Base-by-base conservation (phyloP, 2,329 filamentous ascomycete species). In the Colletotrichum karsti region DNA sequence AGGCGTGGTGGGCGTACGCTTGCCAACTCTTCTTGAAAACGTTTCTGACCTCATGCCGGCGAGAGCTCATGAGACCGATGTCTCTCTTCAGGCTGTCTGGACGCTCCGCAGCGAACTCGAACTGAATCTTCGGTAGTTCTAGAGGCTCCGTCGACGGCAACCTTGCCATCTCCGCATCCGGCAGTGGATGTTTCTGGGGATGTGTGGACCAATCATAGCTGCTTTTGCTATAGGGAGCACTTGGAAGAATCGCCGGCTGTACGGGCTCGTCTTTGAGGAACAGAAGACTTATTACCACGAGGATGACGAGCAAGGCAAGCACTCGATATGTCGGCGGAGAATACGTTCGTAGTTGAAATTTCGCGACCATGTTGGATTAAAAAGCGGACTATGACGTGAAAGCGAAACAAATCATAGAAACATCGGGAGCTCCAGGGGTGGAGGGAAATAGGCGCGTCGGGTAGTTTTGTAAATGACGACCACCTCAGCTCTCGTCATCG, bases 1-100 rank as follows among this genome's bases (percentile, higher is more conserved):
- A 85, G 1, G 83, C 83, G 60, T 82, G 72, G 9, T 75, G 72
- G 57, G 76, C 82, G 72, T 86, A 86, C 26, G 79, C 80, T 15
- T 72, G 73, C 83, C 83, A 85, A 7, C 75, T 73, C 71, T 78
- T 78, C 15, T 74, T 58, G 63, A 81, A 81, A 39, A 73, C 74
- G 41, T 76, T 70, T 67, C 76, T 77, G 7, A 81, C 76, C 20
- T 75, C 78, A 9, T 71, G 69, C 24, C 71, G 72, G 48, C 79
- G 73, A 51, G 53, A 63, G 70, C 92, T 86, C 59, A 60, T 65
- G 13, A 63, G 41, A 15, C 44, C 63, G 5, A 63, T 81, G 6
- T 79, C 75, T 44, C 78, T 72, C 6, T 77, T 69, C 10, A 69
- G 26, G 4, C 56, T 58, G 22, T 57, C 56, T 18, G 57, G 42